phyloP scores from a whole-genome alignment of 495 filamentous ascomycete genomes.

The Evernia prunastri region DNA sequence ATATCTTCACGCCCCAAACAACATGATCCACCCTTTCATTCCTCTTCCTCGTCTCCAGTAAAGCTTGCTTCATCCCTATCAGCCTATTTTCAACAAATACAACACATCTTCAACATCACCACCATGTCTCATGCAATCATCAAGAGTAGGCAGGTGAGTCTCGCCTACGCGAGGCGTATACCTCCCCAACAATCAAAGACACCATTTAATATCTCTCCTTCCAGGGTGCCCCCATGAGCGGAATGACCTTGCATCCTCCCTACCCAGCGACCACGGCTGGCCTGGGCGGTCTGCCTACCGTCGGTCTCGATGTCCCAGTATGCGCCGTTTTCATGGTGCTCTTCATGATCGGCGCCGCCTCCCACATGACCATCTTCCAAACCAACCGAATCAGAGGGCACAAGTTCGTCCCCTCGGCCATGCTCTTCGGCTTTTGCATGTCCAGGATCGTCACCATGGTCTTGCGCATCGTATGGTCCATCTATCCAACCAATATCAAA shows the following conservation, averaged over 20 bases:
- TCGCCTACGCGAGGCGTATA: not conserved
- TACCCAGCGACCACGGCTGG: conserved; percentile 43
- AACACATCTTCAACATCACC: not conserved
- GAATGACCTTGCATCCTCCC: conserved; percentile 21
- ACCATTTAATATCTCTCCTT: not conserved
- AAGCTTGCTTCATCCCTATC: not conserved
- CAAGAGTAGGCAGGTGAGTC: not conserved
- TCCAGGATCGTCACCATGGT: conserved; percentile 57
- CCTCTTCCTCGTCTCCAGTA: not conserved
- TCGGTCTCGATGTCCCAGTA: conserved; percentile 56
- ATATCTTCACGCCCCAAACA: too few species aligned
- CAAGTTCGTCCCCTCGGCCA: conserved; percentile 64
- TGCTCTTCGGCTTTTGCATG: conserved; percentile 75
- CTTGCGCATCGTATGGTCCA: conserved; percentile 53
- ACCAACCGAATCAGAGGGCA: conserved; percentile 51
- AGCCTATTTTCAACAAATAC: too few species aligned
- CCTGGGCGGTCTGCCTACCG: conserved; percentile 54
- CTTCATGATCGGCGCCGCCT: conserved; percentile 51
- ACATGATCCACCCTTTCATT: not conserved
- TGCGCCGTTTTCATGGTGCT: conserved; percentile 57
- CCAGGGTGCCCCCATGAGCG: conserved; percentile 10
- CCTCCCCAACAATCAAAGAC: not conserved
- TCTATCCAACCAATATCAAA: conserved; percentile 37
- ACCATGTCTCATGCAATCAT: not conserved
- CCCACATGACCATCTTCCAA: conserved; percentile 61